A percentile compares a stretch with the other conserved stretches of the same genome.
Conservation (phyloP, 352 stramenopile genomes). For the Phytophthora ohioensis region DNA sequence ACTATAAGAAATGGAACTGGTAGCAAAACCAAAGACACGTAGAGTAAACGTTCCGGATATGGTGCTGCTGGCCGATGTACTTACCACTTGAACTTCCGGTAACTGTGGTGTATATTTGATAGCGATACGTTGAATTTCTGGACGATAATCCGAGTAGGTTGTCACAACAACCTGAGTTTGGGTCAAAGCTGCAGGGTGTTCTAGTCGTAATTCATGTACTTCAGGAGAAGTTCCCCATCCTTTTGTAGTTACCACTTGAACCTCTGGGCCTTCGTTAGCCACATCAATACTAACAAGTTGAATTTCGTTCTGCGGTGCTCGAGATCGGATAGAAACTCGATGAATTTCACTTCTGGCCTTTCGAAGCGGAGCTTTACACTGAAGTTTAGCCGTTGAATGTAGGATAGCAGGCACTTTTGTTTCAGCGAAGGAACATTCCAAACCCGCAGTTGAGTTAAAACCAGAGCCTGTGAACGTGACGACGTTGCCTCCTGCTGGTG, state of each 20-base stretch:
- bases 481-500: not conserved
- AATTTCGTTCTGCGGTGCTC: conserved; percentile 44
- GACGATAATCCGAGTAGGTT: conserved; percentile 24
- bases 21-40: conserved; percentile 32
- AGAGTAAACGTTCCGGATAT: conserved; percentile 40
- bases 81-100: conserved; percentile 33
- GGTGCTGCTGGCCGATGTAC: conserved; percentile 13
- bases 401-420: conserved; percentile 5
- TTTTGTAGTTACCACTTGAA: conserved; percentile 61
- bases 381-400: conserved; percentile 30
- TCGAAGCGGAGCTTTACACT: conserved; percentile 37
- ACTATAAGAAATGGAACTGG: not conserved
- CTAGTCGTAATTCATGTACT: conserved; percentile 38
- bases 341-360: conserved; percentile 12
- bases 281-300: conserved; percentile 46
- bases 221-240: conserved; percentile 43
- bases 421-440: conserved; percentile 50
- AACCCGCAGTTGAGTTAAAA: conserved; percentile 3
- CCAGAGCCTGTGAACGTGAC: not conserved
- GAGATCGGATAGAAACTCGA: not conserved
- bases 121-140: conserved; percentile 39
- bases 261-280: conserved; percentile 39
- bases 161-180: conserved; percentile 9
- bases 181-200: conserved; percentile 19
- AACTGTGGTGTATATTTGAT: conserved; percentile 1